Base-by-base conservation (phyloP, 1,284 basidiomycete genomes). In the Puccinia brachypodii region DNA sequence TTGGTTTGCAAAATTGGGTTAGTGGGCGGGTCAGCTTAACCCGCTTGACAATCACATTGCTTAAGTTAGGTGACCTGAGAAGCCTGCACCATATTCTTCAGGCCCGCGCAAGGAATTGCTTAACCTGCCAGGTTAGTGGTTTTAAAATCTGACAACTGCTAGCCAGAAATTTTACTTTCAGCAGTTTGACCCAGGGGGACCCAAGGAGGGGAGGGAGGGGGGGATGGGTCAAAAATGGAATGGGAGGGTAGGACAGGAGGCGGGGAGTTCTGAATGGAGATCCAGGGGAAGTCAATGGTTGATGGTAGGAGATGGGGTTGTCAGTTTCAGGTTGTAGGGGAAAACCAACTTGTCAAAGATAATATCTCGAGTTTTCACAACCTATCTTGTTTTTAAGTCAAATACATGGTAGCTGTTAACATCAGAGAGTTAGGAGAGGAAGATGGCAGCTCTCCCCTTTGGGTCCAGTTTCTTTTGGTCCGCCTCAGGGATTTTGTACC, bases 401-500 rank as follows among this genome's bases (percentile, higher is more conserved):
- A 25, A 74, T 3, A 74, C 7, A 16, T 9, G 22, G 22, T 56
- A 74, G 2, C 72, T 25, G 31, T 56, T 40, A 19, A 42, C 72
- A 74, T 74, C 31, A 9, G 47, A 3, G 22, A 74, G 38, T n/a
- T 74, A 74, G 4, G 47, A 74, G 22, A 74, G 47, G 1, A 74
- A 22, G 13, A 74, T 53, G 19, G 72, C 31, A 1, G 44, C 4
- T 14, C 69, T 3, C 4, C 40, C 69, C 36, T 50, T 73, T 25
- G 9, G 38, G 33, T 73, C 25, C 13, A 74, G 22, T n/a, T 76
- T 76, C 25, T 56, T 58, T 25, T 14, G 9, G 16, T 36, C 40
- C 11, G 53, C 53, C 38, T 60, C 74, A 38, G 74, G 74, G 2
- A 76, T 25, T 44, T 76, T 56, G 38, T 36, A 76, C 31, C 36